Evolutionary conservation across 2,329 filamentous ascomycete genomes (phyloP).

Genomic region (Talaromyces sp.): DNA sequence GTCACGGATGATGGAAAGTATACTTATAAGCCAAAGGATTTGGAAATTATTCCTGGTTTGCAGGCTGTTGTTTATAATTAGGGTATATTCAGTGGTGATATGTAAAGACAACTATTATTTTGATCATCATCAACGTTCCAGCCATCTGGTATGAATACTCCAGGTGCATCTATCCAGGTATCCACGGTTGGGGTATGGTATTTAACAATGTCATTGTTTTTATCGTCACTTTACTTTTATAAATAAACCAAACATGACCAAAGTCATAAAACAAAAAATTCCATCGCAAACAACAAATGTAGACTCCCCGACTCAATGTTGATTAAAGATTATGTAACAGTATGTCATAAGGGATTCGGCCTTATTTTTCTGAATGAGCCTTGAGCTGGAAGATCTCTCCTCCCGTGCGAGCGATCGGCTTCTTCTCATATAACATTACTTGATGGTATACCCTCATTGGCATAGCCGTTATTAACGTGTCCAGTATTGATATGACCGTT

Average conservation of each 20-base stretch:
- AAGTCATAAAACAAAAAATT: too few species aligned
- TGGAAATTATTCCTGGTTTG: slow-evolving; percentile 44
- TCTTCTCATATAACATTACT: not conserved
- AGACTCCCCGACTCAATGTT: too few species aligned
- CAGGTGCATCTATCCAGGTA: too few species aligned
- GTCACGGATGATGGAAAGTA: slow-evolving; percentile 40
- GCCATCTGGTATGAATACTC: not conserved
- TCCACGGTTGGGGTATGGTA: not conserved
- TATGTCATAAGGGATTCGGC: too few species aligned
- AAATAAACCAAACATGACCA: not conserved
- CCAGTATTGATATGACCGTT: not conserved
- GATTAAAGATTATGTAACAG: too few species aligned
- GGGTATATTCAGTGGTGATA: not conserved
- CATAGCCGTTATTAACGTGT: not conserved
- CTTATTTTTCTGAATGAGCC: not conserved
- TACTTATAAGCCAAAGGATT: slow-evolving; percentile 33
- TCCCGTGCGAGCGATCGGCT: not conserved
- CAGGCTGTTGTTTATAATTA: slow-evolving; percentile 38
- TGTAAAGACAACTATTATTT: not conserved
- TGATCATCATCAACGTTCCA: too few species aligned
- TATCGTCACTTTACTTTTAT: not conserved
- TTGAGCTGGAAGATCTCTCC: not conserved
- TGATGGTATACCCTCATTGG: not conserved
- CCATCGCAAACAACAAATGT: too few species aligned
- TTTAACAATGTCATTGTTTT: not conserved